Base-by-base conservation (phyloP, 1,284 basidiomycete species). In the Cutaneotrichosporon sp. region DNA sequence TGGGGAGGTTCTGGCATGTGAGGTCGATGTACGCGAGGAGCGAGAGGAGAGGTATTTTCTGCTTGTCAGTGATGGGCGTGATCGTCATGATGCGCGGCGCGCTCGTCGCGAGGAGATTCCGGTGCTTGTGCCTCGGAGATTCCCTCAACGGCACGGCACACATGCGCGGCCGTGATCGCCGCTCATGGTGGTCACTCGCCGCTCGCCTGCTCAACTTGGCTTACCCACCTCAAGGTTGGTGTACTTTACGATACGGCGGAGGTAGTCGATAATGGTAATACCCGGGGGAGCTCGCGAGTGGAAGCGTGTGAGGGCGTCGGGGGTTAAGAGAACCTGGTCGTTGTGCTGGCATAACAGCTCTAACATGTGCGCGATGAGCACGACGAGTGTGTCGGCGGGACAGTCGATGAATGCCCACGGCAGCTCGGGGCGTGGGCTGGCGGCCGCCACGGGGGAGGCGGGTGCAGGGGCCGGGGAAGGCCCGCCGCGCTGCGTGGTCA, bases 301-400 rank as follows among this genome's bases (percentile, higher is more conserved):
- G 80, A 97, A 97, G 63, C 92, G 88, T 57, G 94, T 96, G 68
- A 97, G 85, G 67, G 72, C 63, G 69, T 78, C 75, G 8, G 77
- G 74, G 1, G 77, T 82, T 34, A 80, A 69, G 22, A 78, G 69
- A 79, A 97, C 92, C 77, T 87, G 87, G 83, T 97, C 93, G 83
- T 97, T 97, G 85, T 95, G 91, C 66, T 86, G 84, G 80, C 94
- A 93, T 70, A 97, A 83, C 68, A 92, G 88, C 76, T 92, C 87
- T 71, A 97, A 87, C 93, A 97, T 97, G 79, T 95, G 90, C 69
- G 91, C 92, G 81, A 96, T 92, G 70, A 97, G 89, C 65, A 89
- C 83, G 69, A 90, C 88, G 73, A 97, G 86, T 75, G 86, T 84
- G 75, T 95, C 90, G 77, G 90, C 86, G 69, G 87, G 84, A 71